Evolutionary conservation across 2,329 filamentous ascomycete species (phyloP).

Genomic region (Phaeophleospora eucalypticola): DNA sequence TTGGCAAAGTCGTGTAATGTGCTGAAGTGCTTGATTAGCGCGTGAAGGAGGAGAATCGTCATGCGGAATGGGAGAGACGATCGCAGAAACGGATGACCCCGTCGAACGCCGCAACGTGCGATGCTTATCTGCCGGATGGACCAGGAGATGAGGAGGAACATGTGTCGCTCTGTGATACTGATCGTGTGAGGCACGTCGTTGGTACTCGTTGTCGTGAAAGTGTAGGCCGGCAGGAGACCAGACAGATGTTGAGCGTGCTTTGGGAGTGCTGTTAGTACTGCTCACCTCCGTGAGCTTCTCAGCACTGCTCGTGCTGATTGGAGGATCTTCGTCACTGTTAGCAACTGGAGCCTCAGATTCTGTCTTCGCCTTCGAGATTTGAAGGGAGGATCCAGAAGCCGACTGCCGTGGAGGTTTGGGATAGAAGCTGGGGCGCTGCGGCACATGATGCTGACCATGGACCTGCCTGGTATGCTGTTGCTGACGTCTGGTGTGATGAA

Average conservation of each 20-base stretch:
- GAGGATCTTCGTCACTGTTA: conserved; percentile 12
- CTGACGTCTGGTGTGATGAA: conserved; percentile 43
- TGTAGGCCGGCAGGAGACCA: conserved; percentile 22
- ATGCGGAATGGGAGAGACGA: conserved; percentile 29
- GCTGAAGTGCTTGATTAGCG: conserved; percentile 65
- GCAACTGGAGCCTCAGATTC: conserved; percentile 5
- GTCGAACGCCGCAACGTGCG: conserved; percentile 27
- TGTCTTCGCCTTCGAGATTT: conserved; percentile 7
- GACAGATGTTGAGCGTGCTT: conserved; percentile 12
- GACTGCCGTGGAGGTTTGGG: conserved; percentile 59
- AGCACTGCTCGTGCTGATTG: neutral
- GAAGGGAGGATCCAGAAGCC: conserved; percentile 45
- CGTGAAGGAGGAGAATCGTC: conserved; percentile 43
- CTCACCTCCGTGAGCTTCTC: neutral
- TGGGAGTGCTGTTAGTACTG: conserved; percentile 9
- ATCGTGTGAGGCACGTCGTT: conserved; percentile 22
- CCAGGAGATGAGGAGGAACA: neutral
- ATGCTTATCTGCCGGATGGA: conserved; percentile 14
- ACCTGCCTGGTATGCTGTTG: conserved; percentile 36
- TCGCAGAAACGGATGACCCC: conserved; percentile 33
- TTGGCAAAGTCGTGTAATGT: conserved; percentile 70
- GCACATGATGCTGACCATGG: conserved; percentile 39
- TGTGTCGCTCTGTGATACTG: conserved; percentile 9
- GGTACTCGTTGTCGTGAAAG: conserved; percentile 20
- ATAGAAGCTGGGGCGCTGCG: conserved; percentile 55